Evolutionary conservation across 805 yeast genomes (phyloP).

Genomic region (Diddensiella caesifluorescens): DNA sequence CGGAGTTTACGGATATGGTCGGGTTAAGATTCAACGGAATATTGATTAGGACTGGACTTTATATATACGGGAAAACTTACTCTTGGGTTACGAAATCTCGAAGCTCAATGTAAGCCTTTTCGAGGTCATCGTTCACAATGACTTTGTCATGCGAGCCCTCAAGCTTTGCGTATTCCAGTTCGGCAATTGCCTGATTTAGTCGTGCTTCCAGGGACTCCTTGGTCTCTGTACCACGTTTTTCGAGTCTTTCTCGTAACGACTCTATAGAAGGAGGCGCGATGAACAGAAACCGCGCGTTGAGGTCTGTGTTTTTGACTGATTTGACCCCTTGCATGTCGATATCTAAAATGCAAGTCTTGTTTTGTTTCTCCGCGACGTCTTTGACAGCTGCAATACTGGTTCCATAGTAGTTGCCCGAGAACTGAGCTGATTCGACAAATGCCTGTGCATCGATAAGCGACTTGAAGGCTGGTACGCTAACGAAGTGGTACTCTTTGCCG

Average conservation of each 20-base stretch:
- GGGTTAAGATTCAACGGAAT: no score
- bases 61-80: no score
- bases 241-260: conserved; percentile 65
- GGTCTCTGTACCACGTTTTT: conserved; percentile 93
- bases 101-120: conserved; percentile 77
- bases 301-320: conserved; percentile 73
- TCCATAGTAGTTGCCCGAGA: conserved; percentile 96
- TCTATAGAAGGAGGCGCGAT: conserved; percentile 91
- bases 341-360: conserved; percentile 83
- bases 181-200: conserved; percentile 79
- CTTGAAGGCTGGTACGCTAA: conserved; percentile 74
- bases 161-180: conserved; percentile 79
- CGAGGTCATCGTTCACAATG: conserved; percentile 87
- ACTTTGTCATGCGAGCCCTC: conserved; percentile 84
- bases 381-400: conserved; percentile 83
- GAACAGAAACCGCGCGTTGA: conserved; percentile 82
- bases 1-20: no score
- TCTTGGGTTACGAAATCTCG: conserved; percentile 46
- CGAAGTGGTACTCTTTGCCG: conserved; percentile 87
- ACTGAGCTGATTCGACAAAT: conserved; percentile 97
- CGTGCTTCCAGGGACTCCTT: conserved; percentile 79
- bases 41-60: no score
- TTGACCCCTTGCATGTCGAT: conserved; percentile 99
- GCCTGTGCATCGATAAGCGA: conserved; percentile 63
- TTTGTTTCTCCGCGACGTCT: conserved; percentile 50